Base-by-base conservation (phyloP, 1,284 basidiomycete species). In the Marasmius oreades region DNA sequence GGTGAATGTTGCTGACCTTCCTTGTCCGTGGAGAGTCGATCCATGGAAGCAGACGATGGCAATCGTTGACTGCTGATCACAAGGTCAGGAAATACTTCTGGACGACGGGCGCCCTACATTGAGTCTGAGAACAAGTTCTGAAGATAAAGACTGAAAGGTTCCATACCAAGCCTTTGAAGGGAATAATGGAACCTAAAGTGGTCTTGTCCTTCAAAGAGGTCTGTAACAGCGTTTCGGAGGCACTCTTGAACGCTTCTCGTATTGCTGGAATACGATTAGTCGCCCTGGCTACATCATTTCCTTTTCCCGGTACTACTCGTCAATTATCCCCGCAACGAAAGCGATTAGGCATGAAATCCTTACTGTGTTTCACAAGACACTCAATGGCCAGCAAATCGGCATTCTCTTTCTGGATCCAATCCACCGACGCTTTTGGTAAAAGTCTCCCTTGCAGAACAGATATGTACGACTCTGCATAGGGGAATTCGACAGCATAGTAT, bases 401-500 rank as follows among this genome's bases (percentile, higher is more conserved):
- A 59, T 55, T 7, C 61, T 60, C 6, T 53, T 53, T 20, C 64
- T 67, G 48, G n/a, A 65, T 62, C 75, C 75, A 76, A 5, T 68
- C 64, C 50, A 72, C 70, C 18, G 63, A 60, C 31, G 66, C 67
- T 64, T 77, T 79, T 24, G 72, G 66, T 1, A 75, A 60, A 7
- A 77, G 55, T 52, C 64, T 66, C 0, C 70, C 68, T 44, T 73
- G 59, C 6, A 64, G 58, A 3, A 76, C 66, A 4, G 73, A 79
- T 28, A 81, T 75, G 58, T 75, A 79, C 12, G 66, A 69, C 6
- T 66, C 70, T 14, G 62, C 59, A 59, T 78, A 80, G 1, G 74
- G 70, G 61, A 80, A 79, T 2, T 67, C 58, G n/a, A 64, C 59
- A 28, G 73, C 77, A 59, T 80, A 82, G 56, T 79, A 79, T 20